A percentile compares a stretch with the other conserved stretches of the same genome.
Conservation (phyloP, 352 stramenopile species). For the Thraustochytrium striatum region DNA sequence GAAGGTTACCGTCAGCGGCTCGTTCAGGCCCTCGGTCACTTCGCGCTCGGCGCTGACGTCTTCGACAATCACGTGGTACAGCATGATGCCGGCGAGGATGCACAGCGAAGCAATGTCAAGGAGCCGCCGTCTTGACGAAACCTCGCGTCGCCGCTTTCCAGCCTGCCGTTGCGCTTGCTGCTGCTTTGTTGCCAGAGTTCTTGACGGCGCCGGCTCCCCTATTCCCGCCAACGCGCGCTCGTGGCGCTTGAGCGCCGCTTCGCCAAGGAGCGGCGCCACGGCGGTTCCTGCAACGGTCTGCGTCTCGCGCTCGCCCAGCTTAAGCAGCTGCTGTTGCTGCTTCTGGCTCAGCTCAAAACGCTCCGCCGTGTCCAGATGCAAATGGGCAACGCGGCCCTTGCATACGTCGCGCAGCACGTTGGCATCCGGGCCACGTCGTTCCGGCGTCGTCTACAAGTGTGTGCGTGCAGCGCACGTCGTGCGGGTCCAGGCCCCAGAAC, state of each 20-base stretch:
- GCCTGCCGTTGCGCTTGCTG: no score
- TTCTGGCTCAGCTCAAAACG: neutral
- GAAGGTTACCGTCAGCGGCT: neutral
- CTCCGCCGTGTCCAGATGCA: slow-evolving; percentile 7
- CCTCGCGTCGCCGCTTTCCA: no score
- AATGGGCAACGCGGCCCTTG: neutral
- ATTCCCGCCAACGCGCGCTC: neutral
- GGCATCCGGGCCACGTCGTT: slow-evolving; percentile 20
- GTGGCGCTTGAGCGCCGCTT: neutral
- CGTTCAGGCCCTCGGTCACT: neutral
- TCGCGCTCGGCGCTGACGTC: neutral
- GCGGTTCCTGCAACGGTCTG: neutral
- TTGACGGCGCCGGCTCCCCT: neutral
- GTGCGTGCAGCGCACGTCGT: no score
- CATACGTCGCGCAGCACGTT: neutral
- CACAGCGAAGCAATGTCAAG: neutral
- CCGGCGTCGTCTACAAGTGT: slow-evolving; percentile 26
- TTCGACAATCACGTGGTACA: slow-evolving; percentile 9
- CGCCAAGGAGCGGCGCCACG: slow-evolving; percentile 12
- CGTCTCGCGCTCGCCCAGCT: neutral
- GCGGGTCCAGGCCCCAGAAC: no score
- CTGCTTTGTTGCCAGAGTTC: neutral
- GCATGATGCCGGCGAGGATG: neutral
- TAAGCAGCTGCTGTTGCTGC: neutral
- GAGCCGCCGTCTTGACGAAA: no score